These are phyloP conservation scores for Russula lepida DNA, from an alignment of 768 basidiomycete genomes.

Conservation along the genomic window DNA sequence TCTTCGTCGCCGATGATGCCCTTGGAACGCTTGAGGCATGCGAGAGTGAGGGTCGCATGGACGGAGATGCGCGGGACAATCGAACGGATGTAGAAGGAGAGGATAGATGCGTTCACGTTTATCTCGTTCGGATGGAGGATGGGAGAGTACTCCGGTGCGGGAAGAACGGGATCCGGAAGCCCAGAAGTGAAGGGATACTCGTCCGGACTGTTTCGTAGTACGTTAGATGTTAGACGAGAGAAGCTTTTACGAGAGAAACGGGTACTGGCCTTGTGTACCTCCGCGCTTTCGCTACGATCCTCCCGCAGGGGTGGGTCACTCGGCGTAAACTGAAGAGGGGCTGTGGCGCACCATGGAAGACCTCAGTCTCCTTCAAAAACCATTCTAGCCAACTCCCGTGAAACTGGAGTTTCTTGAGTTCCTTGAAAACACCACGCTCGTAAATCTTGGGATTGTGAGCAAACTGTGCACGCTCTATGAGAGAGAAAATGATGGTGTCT, in stretches of 20 bases:
- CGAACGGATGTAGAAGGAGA: slow-evolving; percentile 77
- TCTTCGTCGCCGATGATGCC: slow-evolving; percentile 63
- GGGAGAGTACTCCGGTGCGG: slow-evolving; percentile 59
- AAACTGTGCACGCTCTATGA: slow-evolving; percentile 97
- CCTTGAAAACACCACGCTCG: slow-evolving; percentile 65
- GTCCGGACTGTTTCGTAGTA: slow-evolving; percentile 63
- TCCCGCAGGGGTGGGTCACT: background rate
- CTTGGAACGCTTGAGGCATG: slow-evolving; percentile 53
- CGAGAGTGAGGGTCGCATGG: slow-evolving; percentile 56
- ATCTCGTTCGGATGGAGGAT: slow-evolving; percentile 73
- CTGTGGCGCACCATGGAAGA: slow-evolving; percentile 73
- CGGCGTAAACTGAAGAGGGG: background rate
- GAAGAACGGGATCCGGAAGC: slow-evolving; percentile 78
- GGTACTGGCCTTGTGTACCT: slow-evolving; percentile 77
- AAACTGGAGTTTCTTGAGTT: slow-evolving; percentile 67
- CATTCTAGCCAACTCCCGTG: slow-evolving; percentile 91
- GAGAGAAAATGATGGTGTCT: slow-evolving; percentile 96
- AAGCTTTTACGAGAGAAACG: background rate
- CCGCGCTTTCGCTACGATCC: slow-evolving; percentile 81
- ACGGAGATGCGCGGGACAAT: slow-evolving; percentile 88
- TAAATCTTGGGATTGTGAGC: slow-evolving; percentile 91
- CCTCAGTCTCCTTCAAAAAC: slow-evolving; percentile 93
- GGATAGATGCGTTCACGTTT: slow-evolving; percentile 82
- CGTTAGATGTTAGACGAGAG: background rate
- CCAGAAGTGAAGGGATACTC: slow-evolving; percentile 89